Evolutionary conservation across 768 basidiomycete genomes (phyloP).

Genomic region (Calocera viscosa): DNA sequence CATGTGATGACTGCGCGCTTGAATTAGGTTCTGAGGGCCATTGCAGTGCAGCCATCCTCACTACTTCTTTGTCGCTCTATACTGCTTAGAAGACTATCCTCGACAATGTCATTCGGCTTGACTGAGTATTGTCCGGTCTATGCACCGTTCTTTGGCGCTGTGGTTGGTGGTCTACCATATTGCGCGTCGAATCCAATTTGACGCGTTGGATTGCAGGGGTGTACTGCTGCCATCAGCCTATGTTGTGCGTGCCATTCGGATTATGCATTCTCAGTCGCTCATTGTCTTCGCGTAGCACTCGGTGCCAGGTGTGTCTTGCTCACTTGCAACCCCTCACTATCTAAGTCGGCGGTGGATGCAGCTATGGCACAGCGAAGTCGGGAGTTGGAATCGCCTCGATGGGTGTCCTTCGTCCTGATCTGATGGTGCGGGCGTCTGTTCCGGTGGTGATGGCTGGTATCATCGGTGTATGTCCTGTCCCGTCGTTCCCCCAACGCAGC

Average conservation of each 20-base stretch:
- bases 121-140: conserved; percentile 83
- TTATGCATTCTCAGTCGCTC: not conserved
- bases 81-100: not conserved
- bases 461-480: conserved; percentile 69
- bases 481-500: conserved; percentile 1
- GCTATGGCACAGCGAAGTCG: conserved; percentile 98
- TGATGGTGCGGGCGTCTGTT: conserved; percentile 96
- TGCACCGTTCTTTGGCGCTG: conserved; percentile 94
- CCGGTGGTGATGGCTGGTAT: conserved; percentile 99
- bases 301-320: conserved; percentile 21
- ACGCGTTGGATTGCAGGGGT: conserved; percentile 45
- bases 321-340: not conserved
- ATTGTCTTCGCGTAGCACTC: conserved; percentile 16
- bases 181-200: conserved; percentile 6
- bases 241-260: conserved; percentile 56
- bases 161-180: conserved; percentile 39
- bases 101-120: not conserved
- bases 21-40: not conserved
- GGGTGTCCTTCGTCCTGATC: conserved; percentile 91
- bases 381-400: conserved; percentile 96
- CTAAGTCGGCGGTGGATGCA: conserved; percentile 23
- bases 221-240: conserved; percentile 93
- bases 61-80: not conserved
- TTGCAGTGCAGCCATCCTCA: not conserved
- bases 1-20: too few species aligned